Evolutionary conservation across 441 rosid genomes (phyloP).

Genomic region (Pelargonium citronellum): DNA sequence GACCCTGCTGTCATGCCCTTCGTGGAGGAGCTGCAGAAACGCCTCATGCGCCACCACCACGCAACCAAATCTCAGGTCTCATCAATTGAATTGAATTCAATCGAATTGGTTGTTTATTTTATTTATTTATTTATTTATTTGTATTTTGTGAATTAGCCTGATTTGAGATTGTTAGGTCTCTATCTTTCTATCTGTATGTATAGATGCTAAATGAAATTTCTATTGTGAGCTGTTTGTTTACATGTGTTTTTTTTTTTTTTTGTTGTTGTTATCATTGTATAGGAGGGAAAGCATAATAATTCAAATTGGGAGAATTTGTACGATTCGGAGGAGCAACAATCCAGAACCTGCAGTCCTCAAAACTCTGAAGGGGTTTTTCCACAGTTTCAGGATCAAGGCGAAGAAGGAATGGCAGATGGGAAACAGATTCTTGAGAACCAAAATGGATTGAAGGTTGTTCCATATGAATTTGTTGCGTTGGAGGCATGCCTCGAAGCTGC

Average conservation of each 20-base stretch:
- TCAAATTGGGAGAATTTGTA: not conserved
- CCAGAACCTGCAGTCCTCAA: not conserved
- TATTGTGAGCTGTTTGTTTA: not conserved
- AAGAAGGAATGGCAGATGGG: conserved; percentile 26
- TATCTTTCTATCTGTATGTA: too few relatives aligned
- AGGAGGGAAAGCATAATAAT: not conserved
- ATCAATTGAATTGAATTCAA: not conserved
- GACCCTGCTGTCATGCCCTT: conserved; percentile 73
- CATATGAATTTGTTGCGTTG: conserved; percentile 77
- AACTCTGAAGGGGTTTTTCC: not conserved
- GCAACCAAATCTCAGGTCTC: conserved; percentile 62
- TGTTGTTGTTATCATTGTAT: not conserved
- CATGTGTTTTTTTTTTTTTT: not conserved
- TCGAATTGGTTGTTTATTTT: too few relatives aligned
- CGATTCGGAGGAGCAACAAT: not conserved
- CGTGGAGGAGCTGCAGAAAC: conserved; percentile 58
- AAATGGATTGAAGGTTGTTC: conserved; percentile 64
- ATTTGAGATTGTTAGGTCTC: too few relatives aligned
- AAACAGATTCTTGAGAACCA: conserved; percentile 55
- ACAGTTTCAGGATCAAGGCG: not conserved
- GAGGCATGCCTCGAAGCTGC: conserved; percentile 92
- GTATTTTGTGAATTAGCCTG: too few relatives aligned
- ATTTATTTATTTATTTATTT: too few relatives aligned
- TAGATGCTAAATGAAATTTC: not conserved
- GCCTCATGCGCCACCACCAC: conserved; percentile 53